Evolutionary conservation across 371 early-diverging fungal species (phyloP), one percentile per base, ranked within the genome.

Genomic region (Funneliformis caledonium): DNA sequence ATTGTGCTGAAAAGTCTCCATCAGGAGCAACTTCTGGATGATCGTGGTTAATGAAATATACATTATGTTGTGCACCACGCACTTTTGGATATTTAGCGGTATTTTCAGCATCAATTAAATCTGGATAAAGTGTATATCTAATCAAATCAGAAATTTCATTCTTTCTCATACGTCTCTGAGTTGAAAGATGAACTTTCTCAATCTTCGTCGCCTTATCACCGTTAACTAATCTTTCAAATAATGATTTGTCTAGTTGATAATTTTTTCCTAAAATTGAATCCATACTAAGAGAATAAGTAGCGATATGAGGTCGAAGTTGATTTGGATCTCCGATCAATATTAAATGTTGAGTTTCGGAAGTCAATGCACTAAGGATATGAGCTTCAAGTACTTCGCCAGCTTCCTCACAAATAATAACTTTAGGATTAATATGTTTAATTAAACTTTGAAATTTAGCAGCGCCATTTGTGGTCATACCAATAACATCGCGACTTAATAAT

Each of bases 161-260:
- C 1, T 93, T 93, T 7, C 92, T 83, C 95, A 94, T 94, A 47
- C 95, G 90, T 45, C 93, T 82, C 80, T 94, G 95, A 69, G 88
- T 88, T 0, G 88, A 87, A n/a, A 94, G 83, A 26, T 88, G 81
- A 0, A 88, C 85, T 10, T 86, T 84, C 1, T 92, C 61, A 22
- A 77, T 22, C 1, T 59, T 59, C 9, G 65, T 65, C n/a, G 93
- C 11, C 90, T 76, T 37, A 12, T 84, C 1, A 82, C 80, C 16
- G 72, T 80, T 83, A 1, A 91, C 88, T 33, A 94, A 82, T 19
- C 94, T 86, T 78, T 94, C 94, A 83, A 94, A 93, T n/a, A 94
- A 79, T 0, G 93, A 92, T 26, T 87, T 84, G 76, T 91, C 89
- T n/a, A 94, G 83, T 67, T 84, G 85, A 60, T 90, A 89, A 4